Evolutionary conservation across 2,329 filamentous ascomycete genomes (phyloP).

Genomic region (Alternaria sp.): DNA sequence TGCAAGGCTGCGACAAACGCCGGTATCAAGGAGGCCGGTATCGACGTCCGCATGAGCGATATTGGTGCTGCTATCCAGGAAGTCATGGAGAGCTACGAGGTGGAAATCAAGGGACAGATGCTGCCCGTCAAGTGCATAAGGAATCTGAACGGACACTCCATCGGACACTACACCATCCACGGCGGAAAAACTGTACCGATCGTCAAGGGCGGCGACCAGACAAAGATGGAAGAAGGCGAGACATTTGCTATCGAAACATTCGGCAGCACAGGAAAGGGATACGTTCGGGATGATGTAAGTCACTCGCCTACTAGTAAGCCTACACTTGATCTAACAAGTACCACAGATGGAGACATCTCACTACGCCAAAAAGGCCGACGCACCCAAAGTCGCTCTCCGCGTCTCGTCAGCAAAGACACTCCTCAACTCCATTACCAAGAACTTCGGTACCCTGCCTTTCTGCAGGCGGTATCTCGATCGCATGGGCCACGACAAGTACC

Average conservation of each 20-base stretch:
- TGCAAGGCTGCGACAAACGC: slow-evolving; percentile 74
- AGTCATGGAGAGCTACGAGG: slow-evolving; percentile 91
- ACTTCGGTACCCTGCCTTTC: slow-evolving; percentile 91
- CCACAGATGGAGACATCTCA: slow-evolving; percentile 78
- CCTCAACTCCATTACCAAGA: slow-evolving; percentile 90
- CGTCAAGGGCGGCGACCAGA: slow-evolving; percentile 84
- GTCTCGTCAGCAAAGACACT: slow-evolving; percentile 84
- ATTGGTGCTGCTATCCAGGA: slow-evolving; percentile 86
- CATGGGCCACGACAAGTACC: slow-evolving; percentile 92
- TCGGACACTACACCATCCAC: slow-evolving; percentile 87
- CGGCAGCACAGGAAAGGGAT: slow-evolving; percentile 88
- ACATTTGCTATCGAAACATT: slow-evolving; percentile 97
- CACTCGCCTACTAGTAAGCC: not conserved
- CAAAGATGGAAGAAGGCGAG: slow-evolving; percentile 98
- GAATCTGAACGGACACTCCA: slow-evolving; percentile 89
- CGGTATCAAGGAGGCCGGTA: slow-evolving; percentile 86
- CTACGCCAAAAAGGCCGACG: slow-evolving; percentile 78
- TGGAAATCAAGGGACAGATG: slow-evolving; percentile 79
- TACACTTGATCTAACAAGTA: slow-evolving; percentile 9
- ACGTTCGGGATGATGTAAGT: slow-evolving; percentile 79
- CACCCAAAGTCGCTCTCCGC: slow-evolving; percentile 76
- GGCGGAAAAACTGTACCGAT: slow-evolving; percentile 93
- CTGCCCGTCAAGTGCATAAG: slow-evolving; percentile 84
- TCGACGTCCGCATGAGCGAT: slow-evolving; percentile 87
- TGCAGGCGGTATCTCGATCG: slow-evolving; percentile 90